phyloP scores from a whole-genome alignment of 192 early-diverging fungal species.

The Podila horticola region DNA sequence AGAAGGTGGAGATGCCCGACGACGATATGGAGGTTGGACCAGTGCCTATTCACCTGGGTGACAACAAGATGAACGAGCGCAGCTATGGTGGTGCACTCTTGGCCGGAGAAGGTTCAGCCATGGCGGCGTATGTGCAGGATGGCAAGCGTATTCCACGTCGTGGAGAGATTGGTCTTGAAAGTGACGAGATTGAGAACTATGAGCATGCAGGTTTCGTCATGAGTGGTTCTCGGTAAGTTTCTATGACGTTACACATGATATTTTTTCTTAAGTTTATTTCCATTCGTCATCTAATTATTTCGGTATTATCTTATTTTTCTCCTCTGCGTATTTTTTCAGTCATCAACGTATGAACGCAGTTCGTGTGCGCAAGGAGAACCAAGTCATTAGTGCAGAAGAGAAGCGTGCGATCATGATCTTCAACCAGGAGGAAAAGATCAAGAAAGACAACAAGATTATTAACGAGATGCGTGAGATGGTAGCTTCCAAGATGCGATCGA shows the following conservation, averaged over 20 bases:
- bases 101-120: slow-evolving; percentile 91
- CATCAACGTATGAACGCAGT: slow-evolving; percentile 96
- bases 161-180: slow-evolving; percentile 95
- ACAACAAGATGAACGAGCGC: slow-evolving; percentile 71
- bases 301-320: neutral
- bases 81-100: slow-evolving; percentile 85
- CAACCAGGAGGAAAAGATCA: slow-evolving; percentile 88
- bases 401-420: slow-evolving; percentile 87
- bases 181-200: slow-evolving; percentile 83
- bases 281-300: neutral
- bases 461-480: slow-evolving; percentile 92
- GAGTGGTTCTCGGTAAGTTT: slow-evolving; percentile 86
- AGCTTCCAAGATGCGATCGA: slow-evolving; percentile 60
- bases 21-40: slow-evolving; percentile 77
- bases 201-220: slow-evolving; percentile 95
- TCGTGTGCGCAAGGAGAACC: slow-evolving; percentile 95
- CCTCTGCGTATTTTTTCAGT: slow-evolving; percentile 25
- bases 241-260: neutral
- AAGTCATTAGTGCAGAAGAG: slow-evolving; percentile 96
- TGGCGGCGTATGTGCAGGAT: slow-evolving; percentile 89
- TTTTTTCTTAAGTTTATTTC: neutral
- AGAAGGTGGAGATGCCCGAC: slow-evolving; percentile 69
- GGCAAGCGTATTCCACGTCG: slow-evolving; percentile 96
- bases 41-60: slow-evolving; percentile 64
- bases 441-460: slow-evolving; percentile 94